Evolutionary conservation across 768 basidiomycete species (phyloP).

Genomic region (Naganishia kalamii): DNA sequence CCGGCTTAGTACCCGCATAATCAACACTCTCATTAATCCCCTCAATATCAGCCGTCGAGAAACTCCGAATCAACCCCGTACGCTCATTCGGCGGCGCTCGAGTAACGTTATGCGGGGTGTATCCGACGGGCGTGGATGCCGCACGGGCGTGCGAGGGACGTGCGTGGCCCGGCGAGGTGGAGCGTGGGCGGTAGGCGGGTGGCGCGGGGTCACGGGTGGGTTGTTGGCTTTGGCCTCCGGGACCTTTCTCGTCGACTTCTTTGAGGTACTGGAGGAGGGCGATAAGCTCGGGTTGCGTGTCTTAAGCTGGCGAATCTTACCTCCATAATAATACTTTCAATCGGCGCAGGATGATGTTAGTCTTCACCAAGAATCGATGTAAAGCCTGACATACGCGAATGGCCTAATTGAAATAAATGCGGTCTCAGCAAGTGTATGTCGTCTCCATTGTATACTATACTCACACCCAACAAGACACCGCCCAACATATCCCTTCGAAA

Average conservation of each 20-base stretch:
- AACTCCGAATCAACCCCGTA: constrained; percentile 42
- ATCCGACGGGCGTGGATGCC: constrained; percentile 37
- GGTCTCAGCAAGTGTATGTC: background rate
- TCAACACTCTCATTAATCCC: constrained; percentile 39
- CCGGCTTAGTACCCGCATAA: constrained; percentile 45
- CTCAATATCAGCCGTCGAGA: constrained; percentile 46
- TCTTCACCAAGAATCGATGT: background rate
- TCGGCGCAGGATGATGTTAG: too few relatives aligned
- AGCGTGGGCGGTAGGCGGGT: constrained; percentile 24
- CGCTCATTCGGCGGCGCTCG: constrained; percentile 35
- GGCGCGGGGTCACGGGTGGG: background rate
- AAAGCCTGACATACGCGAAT: constrained; percentile 55
- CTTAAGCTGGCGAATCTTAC: background rate
- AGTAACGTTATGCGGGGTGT: constrained; percentile 31
- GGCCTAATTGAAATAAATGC: constrained; percentile 48
- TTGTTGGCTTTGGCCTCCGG: constrained; percentile 15
- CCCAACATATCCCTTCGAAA: constrained; percentile 72
- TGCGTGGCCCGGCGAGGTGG: constrained; percentile 14
- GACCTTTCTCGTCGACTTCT: constrained; percentile 55
- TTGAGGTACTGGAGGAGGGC: constrained; percentile 55
- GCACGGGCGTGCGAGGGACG: constrained; percentile 44
- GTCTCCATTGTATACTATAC: background rate
- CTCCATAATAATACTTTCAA: constrained; percentile 74
- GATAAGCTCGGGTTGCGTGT: too few relatives aligned
- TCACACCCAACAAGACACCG: constrained; percentile 88